A percentile compares a stretch with the other conserved stretches of the same genome.
Evolutionary conservation across 306 rosid species (phyloP).

Genomic region (Boehmeria nivea): DNA sequence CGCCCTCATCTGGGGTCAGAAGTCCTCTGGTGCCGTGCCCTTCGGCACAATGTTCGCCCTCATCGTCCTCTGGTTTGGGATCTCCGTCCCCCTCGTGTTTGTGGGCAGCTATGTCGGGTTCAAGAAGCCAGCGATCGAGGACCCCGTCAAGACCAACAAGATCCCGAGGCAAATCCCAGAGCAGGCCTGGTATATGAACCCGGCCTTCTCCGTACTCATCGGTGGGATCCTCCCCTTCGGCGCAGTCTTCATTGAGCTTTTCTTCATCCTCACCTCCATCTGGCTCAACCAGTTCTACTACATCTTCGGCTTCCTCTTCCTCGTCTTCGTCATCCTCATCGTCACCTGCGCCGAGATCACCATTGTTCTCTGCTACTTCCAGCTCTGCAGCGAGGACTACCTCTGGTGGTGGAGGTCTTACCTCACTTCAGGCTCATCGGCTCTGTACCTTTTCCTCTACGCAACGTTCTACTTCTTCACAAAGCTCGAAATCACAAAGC

Average conservation of each 20-base stretch:
- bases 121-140: conserved; percentile 94
- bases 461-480: conserved; percentile 98
- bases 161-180: conserved; percentile 98
- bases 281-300: conserved; percentile 99
- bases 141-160: conserved; percentile 94
- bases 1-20: conserved; percentile 89
- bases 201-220: conserved; percentile 69
- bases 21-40: conserved; percentile 98
- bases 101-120: conserved; percentile 92
- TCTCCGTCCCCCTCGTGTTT: conserved; percentile 92
- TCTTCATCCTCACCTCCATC: conserved; percentile 96
- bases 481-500: conserved; percentile 95
- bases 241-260: conserved; percentile 94
- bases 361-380: conserved; percentile 95
- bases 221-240: conserved; percentile 99
- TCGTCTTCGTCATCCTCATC: conserved; percentile 82
- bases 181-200: conserved; percentile 99
- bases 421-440: conserved; percentile 91
- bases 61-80: conserved; percentile 91
- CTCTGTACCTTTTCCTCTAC: conserved; percentile 87
- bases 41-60: conserved; percentile 98
- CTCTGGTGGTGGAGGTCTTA: conserved; percentile 99
- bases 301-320: conserved; percentile 94
- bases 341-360: conserved; percentile 95
- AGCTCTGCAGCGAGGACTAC: conserved; percentile 96